A percentile compares a stretch with the other conserved stretches of the same genome.
phyloP scores from a whole-genome alignment of 176 grass and related monocot genomes.

The Cenchrus americanus region DNA sequence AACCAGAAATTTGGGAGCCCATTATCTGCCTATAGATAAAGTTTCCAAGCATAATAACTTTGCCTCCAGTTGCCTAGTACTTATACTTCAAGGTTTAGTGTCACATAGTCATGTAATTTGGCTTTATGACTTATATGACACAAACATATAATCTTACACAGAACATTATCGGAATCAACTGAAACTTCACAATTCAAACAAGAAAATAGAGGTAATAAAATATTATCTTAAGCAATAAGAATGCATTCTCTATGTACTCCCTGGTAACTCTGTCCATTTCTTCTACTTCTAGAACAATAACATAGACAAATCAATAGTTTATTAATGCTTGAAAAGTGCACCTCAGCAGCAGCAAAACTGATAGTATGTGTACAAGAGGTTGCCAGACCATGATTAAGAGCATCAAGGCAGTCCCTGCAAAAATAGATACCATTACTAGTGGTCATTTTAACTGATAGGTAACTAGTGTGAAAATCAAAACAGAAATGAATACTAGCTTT shows the following conservation, averaged over 20 bases:
- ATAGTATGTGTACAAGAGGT: constrained; percentile 65
- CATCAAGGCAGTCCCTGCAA: constrained; percentile 82
- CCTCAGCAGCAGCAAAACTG: constrained; percentile 74
- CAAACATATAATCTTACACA: neutral
- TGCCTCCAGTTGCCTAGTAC: neutral
- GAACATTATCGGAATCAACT: neutral
- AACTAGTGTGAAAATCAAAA: constrained; percentile 22
- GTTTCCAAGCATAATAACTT: constrained; percentile 19
- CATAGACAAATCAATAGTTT: constrained; percentile 30
- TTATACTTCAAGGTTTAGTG: neutral
- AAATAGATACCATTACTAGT: constrained; percentile 12
- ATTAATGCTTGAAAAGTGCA: constrained; percentile 37
- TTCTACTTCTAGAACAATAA: neutral
- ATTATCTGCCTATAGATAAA: neutral
- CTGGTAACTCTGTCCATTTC: neutral
- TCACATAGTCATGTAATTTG: constrained; percentile 12
- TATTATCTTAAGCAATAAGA: constrained; percentile 19
- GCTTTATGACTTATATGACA: constrained; percentile 20
- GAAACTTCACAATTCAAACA: constrained; percentile 27
- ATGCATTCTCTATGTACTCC: constrained; percentile 4
- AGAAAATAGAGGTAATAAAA: neutral
- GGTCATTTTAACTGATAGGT: constrained; percentile 25
- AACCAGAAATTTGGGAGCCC: neutral
- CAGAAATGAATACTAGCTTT: neutral
- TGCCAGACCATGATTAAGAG: constrained; percentile 90